These are phyloP conservation scores for Enteropsectra breve DNA, from an alignment of 371 early-diverging fungal species.

Conservation along the genomic window DNA sequence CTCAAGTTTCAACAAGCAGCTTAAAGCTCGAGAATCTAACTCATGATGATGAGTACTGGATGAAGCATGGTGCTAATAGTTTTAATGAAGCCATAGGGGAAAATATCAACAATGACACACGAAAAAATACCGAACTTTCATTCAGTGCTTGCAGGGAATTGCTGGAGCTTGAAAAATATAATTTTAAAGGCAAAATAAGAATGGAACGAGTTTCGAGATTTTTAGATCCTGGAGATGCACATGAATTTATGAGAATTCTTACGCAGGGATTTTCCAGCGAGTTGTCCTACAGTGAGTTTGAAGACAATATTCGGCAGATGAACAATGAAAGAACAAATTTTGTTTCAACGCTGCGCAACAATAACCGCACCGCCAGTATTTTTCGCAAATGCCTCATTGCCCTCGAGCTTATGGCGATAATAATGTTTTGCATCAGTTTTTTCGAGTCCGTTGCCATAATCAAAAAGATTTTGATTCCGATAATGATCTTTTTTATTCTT, in stretches of 20 bases:
- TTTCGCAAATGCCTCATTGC: constrained; percentile 29
- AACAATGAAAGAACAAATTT: constrained; percentile 56
- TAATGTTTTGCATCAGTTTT: constrained; percentile 28
- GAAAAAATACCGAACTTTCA: too few relatives aligned
- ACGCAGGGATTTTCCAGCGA: constrained; percentile 47
- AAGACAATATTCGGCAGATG: constrained; percentile 57
- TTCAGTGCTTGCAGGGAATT: too few relatives aligned
- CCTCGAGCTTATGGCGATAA: constrained; percentile 36
- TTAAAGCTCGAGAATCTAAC: too few relatives aligned
- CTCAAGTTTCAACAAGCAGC: too few relatives aligned
- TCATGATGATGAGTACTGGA: too few relatives aligned
- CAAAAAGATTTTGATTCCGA: constrained; percentile 35
- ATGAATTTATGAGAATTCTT: constrained; percentile 42
- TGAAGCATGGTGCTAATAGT: too few relatives aligned
- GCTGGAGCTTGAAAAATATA: too few relatives aligned
- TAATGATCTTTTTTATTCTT: constrained; percentile 45
- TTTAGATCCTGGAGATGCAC: constrained; percentile 27
- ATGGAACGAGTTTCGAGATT: constrained; percentile 11
- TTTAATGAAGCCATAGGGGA: too few relatives aligned
- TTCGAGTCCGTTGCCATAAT: constrained; percentile 35
- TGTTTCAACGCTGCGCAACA: constrained; percentile 49
- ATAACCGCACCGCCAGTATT: constrained; percentile 35
- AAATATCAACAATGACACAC: too few relatives aligned
- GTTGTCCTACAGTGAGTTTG: constrained; percentile 48
- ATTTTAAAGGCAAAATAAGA: neutral